Percentiles rank a stretch among this genome's conserved stretches.
Evolutionary conservation across 1,284 basidiomycete genomes (phyloP).

Genomic region (Microbotryum silenes-acaulis): DNA sequence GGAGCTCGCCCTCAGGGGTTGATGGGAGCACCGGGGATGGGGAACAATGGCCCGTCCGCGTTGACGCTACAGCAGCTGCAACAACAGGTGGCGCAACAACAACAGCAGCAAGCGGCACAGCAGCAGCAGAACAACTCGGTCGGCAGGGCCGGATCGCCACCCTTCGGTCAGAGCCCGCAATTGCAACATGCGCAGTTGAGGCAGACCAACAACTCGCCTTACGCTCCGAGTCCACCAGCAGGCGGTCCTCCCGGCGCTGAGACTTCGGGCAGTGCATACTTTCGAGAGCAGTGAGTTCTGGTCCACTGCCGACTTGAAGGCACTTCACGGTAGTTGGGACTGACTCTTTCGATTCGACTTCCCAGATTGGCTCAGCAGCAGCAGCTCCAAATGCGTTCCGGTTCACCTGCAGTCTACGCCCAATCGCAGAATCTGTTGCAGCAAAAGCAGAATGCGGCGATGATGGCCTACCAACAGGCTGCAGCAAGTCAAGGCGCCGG

Average conservation of each 20-base stretch:
- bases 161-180: constrained; percentile 19
- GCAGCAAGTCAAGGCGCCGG: no score
- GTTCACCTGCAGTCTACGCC: constrained; percentile 6
- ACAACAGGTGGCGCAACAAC: background rate
- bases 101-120: background rate
- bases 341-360: background rate
- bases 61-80: background rate
- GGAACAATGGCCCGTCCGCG: background rate
- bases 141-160: background rate
- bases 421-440: background rate
- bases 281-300: constrained; percentile 24
- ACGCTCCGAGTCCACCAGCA: constrained; percentile 11
- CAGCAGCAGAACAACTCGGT: background rate
- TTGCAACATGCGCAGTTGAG: constrained; percentile 12
- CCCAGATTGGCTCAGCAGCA: constrained; percentile 19
- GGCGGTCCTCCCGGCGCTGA: background rate
- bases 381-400: constrained; percentile 6
- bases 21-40: background rate
- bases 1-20: background rate
- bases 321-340: background rate
- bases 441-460: background rate
- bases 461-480: constrained; percentile 2
- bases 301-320: background rate
- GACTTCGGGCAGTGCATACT: constrained; percentile 11
- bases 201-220: background rate